Evolutionary conservation across 495 filamentous ascomycete genomes (phyloP).

Genomic region (Penicillium samsonianum): DNA sequence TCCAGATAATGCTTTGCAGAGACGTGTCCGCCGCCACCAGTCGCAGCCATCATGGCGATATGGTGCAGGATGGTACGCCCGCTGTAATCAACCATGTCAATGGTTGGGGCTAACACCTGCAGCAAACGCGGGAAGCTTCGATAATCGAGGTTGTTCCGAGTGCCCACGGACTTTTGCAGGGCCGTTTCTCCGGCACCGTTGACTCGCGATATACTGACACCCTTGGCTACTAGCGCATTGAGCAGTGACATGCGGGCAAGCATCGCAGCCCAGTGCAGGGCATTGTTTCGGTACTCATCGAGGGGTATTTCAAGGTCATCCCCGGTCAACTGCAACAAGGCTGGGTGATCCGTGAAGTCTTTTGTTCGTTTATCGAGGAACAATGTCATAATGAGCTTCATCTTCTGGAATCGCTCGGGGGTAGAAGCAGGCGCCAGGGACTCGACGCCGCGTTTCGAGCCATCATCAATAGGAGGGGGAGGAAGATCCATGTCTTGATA

Average conservation of each 20-base stretch:
- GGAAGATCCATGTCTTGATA: conserved; percentile 59
- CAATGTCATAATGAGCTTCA: conserved; percentile 78
- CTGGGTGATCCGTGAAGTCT: conserved; percentile 65
- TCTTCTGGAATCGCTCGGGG: conserved; percentile 69
- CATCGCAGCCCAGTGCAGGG: conserved; percentile 96
- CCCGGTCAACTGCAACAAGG: conserved; percentile 68
- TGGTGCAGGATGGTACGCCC: conserved; percentile 93
- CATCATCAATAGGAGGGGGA: conserved; percentile 52
- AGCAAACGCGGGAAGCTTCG: conserved; percentile 80
- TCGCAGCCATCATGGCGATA: conserved; percentile 90
- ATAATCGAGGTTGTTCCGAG: conserved; percentile 88
- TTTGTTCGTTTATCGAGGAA: conserved; percentile 72
- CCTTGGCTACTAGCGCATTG: conserved; percentile 74
- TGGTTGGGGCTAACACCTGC: conserved; percentile 84
- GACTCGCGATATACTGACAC: conserved; percentile 81
- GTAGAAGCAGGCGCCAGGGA: conserved; percentile 69
- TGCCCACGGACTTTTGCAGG: conserved; percentile 81
- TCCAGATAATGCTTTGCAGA: conserved; percentile 93
- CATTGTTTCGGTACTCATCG: conserved; percentile 81
- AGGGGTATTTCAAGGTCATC: conserved; percentile 88
- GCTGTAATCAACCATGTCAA: conserved; percentile 83
- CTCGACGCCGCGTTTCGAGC: conserved; percentile 58
- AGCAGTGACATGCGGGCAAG: conserved; percentile 81
- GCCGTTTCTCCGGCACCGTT: conserved; percentile 89
- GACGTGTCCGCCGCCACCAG: conserved; percentile 76